Base-by-base conservation (phyloP, 371 early-diverging fungal genomes). In the Apophysomyces sp. region DNA sequence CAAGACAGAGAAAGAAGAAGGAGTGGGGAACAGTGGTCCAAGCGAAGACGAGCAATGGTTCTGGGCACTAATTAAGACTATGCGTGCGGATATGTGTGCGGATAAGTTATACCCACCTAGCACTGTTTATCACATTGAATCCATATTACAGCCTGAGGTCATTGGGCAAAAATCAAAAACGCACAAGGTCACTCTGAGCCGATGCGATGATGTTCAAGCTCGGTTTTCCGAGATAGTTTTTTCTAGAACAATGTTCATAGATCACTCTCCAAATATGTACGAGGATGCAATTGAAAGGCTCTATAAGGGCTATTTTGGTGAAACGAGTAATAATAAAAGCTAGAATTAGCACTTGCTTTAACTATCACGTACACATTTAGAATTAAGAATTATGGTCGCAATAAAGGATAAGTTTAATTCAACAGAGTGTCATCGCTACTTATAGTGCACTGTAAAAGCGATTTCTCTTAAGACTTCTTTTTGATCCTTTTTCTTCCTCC, bases 81-180 rank as follows among this genome's bases (percentile, higher is more conserved):
- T 92, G 81, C 81, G 92, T 2, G 92, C 93, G 0, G 89, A 86
- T 52, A 92, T 92, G 92, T 77, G 78, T 26, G 80, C 86, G 3
- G 92, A 90, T 55, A 94, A 94, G 57, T 76, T 94, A 16, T 90
- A 89, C 58, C 94, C 94, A 24, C 91, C 94, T 0, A 85, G 87
- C 2, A 85, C 86, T 1, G 80, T 91, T 3, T 92, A 89, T 63
- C 65, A 81, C 13, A 67, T 93, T 40, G 88, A 84, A 55, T 80
- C 80, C 2, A 68, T 65, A 54, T 80, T 65, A 52, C 83, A 63
- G 24, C 68, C 76, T 55, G 71, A 52, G 24, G 67, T 57, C 39
- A 58, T 60, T 62, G 63, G 57, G 21, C 67, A 73, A 40, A 67
- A 70, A 15, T 63, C 66, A 31, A 65, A 63, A 28, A 71, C 74